Base-by-base conservation (phyloP, 129 eudicot species). In the Scalesia atractyloides region DNA sequence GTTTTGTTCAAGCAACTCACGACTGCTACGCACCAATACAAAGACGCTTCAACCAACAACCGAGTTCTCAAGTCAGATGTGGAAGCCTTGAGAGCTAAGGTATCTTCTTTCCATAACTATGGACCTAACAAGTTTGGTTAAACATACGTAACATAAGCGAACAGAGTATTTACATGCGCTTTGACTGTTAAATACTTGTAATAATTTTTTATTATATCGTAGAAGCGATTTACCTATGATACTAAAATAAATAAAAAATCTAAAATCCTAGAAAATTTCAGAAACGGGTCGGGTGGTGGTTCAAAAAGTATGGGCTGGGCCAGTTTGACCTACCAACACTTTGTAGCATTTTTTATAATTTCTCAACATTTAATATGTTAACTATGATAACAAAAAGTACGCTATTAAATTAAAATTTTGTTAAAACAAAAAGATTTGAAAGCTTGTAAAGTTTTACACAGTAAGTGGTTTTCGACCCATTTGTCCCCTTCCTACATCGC, bases 61-160 rank as follows among this genome's bases (percentile, higher is more conserved):
- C 81, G 97, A 26, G 98, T 94, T 68, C 98, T 94, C 19, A 90
- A 88, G 75, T 84, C 98, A 5, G 96, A 94, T 36, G 98, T 94
- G 39, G 98, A 90, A 84, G 98, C 97, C 59, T 83, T 94, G 78
- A 82, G 98, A 88, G 98, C 98, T 60, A 94, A 94, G 96, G 98
- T 93, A 84, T 67, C 33, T 15, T 68, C 43, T 30, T 46, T 48
- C 53, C 11, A 24, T 56, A 63, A 73, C 15, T 44, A 63, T 30
- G 39, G 62, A 48, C 34, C 3, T 30, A 60, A 33, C 14, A 33
- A 50, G 49, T 16, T 33, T 39, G 7, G 20, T 30, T 62, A n/a
- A 6, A 53, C 18, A 3, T 53, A 22, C 60, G 17, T 53, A 18
- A 53, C 30, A 53, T 13, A 53, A 53, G 60, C 19, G 41, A 36